Conservation (phyloP, 2,329 filamentous ascomycete genomes). For the Corynespora cassiicola region DNA sequence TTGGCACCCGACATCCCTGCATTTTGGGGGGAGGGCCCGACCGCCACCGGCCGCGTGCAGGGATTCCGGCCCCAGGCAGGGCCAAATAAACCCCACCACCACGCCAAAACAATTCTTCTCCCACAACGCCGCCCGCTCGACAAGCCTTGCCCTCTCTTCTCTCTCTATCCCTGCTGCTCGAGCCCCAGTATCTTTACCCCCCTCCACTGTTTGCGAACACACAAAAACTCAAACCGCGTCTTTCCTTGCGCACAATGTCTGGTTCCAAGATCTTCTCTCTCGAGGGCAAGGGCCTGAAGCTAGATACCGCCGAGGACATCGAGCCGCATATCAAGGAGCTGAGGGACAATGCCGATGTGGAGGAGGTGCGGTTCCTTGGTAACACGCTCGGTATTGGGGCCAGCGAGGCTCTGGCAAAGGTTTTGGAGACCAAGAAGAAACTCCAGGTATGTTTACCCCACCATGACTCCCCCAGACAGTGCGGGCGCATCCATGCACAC, state of each 20-base stretch:
- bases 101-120: slow-evolving; percentile 32
- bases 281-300: slow-evolving; percentile 89
- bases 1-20: too few species aligned
- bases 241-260: slow-evolving; percentile 46
- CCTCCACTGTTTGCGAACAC: too few species aligned
- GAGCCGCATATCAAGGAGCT: slow-evolving; percentile 82
- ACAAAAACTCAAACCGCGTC: not conserved
- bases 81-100: slow-evolving; percentile 39
- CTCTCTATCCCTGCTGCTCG: slow-evolving; percentile 1
- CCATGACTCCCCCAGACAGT: slow-evolving; percentile 2
- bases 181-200: too few species aligned
- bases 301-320: slow-evolving; percentile 86
- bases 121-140: slow-evolving; percentile 4
- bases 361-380: slow-evolving; percentile 85
- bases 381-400: slow-evolving; percentile 94
- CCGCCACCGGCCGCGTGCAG: slow-evolving; percentile 17
- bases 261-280: slow-evolving; percentile 79
- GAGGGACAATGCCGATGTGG: slow-evolving; percentile 73
- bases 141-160: slow-evolving; percentile 6
- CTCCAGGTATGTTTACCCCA: slow-evolving; percentile 64
- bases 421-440: slow-evolving; percentile 83
- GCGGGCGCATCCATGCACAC: too few species aligned
- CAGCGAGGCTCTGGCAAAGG: slow-evolving; percentile 81
- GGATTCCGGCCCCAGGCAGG: slow-evolving; percentile 9
- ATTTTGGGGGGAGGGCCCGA: too few species aligned